phyloP scores from a whole-genome alignment of 2,329 filamentous ascomycete genomes.

The Sporothrix luriei region DNA sequence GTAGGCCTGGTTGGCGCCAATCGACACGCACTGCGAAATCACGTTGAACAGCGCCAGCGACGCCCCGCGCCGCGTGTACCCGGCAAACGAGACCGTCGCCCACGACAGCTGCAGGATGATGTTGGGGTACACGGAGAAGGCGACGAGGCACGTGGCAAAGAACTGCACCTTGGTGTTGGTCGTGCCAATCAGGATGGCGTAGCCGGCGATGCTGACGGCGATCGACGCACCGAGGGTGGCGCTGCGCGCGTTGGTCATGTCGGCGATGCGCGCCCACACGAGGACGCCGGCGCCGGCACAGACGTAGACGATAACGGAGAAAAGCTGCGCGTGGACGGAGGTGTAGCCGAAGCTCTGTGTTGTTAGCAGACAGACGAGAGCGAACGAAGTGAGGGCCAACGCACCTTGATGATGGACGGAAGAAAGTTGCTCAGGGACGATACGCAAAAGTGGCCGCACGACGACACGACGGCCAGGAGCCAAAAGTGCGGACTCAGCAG shows the following conservation, averaged over 20 bases:
- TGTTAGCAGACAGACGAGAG: background rate
- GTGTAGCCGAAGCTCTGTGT: slow-evolving; percentile 42
- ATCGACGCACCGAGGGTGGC: slow-evolving; percentile 37
- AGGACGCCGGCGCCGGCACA: slow-evolving; percentile 38
- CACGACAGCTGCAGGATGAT: slow-evolving; percentile 18
- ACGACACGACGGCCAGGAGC: slow-evolving; percentile 37
- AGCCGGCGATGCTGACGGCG: slow-evolving; percentile 41
- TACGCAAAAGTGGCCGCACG: slow-evolving; percentile 43
- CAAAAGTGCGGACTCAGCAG: slow-evolving; percentile 32
- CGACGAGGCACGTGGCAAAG: slow-evolving; percentile 23
- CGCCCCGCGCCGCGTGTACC: slow-evolving; percentile 4
- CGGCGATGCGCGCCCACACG: slow-evolving; percentile 39
- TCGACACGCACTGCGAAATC: slow-evolving; percentile 11
- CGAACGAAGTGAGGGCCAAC: background rate
- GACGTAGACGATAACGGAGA: slow-evolving; percentile 44
- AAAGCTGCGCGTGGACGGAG: slow-evolving; percentile 41
- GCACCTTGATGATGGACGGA: slow-evolving; percentile 41
- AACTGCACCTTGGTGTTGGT: slow-evolving; percentile 31
- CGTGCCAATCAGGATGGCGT: slow-evolving; percentile 40
- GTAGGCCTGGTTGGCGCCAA: slow-evolving; percentile 21
- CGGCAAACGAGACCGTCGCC: slow-evolving; percentile 15
- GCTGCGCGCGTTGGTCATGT: slow-evolving; percentile 37
- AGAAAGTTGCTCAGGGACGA: slow-evolving; percentile 44
- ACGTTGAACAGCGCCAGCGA: slow-evolving; percentile 14
- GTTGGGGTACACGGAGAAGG: slow-evolving; percentile 15